Percentiles rank a stretch among this genome's conserved stretches.
phyloP scores from a whole-genome alignment of 2,329 filamentous ascomycete species.

The Stagonosporopsis tanaceti region DNA sequence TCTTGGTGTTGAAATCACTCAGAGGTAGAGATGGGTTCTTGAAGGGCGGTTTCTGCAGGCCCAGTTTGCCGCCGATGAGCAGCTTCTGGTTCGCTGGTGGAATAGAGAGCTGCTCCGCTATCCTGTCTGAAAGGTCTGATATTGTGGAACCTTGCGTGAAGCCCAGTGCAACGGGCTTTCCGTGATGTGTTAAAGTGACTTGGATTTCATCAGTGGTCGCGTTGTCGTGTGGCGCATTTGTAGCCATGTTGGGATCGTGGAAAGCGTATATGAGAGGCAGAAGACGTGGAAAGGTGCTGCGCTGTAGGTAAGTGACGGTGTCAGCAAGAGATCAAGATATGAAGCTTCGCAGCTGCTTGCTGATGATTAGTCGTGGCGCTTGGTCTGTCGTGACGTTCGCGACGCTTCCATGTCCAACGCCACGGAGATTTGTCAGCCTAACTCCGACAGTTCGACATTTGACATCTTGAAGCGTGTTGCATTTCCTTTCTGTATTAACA shows the following conservation, averaged over 20 bases:
- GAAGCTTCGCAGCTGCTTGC: constrained; percentile 31
- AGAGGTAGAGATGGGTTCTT: constrained; percentile 64
- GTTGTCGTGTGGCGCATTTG: constrained; percentile 20
- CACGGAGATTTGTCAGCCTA: constrained; percentile 48
- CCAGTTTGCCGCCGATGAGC: constrained; percentile 68
- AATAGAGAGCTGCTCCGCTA: constrained; percentile 65
- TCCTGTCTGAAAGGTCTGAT: constrained; percentile 65
- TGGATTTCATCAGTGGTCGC: constrained; percentile 30
- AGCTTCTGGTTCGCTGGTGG: constrained; percentile 73
- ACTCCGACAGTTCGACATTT: not conserved
- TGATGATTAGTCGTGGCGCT: constrained; percentile 28
- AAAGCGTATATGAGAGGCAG: not conserved
- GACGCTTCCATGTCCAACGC: constrained; percentile 45
- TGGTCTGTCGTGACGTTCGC: constrained; percentile 44
- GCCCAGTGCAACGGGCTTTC: constrained; percentile 57
- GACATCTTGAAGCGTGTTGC: not conserved
- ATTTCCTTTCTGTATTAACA: not conserved
- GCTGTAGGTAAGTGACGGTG: constrained; percentile 24
- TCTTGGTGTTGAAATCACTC: constrained; percentile 61
- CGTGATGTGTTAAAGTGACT: constrained; percentile 64
- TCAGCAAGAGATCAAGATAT: constrained; percentile 44
- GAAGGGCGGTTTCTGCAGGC: constrained; percentile 71
- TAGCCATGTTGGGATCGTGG: constrained; percentile 22
- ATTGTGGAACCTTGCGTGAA: constrained; percentile 62
- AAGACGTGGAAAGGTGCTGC: constrained; percentile 6